Percentiles rank a stretch among this genome's conserved stretches.
Conservation (phyloP, 495 filamentous ascomycete species). For the Trichoderma gamsii region DNA sequence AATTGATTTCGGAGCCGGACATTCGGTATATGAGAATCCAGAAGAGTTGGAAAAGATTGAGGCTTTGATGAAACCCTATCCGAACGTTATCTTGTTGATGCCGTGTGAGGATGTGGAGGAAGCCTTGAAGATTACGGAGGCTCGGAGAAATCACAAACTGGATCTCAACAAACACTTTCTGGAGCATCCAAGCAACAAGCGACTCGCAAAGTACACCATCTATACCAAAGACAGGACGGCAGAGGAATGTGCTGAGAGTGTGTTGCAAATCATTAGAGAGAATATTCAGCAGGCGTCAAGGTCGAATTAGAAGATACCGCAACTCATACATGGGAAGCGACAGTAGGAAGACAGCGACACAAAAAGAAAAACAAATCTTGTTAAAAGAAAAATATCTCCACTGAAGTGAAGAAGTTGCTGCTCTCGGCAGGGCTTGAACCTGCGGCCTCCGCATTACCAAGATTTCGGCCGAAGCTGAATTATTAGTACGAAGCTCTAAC, state of each 20-base stretch:
- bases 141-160: background rate
- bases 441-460: too few relatives aligned
- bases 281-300: background rate
- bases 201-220: background rate
- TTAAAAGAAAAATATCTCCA: too few relatives aligned
- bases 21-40: background rate
- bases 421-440: too few relatives aligned
- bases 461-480: too few relatives aligned
- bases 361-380: too few relatives aligned
- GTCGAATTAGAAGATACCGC: too few relatives aligned
- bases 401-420: too few relatives aligned
- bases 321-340: too few relatives aligned
- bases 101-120: background rate
- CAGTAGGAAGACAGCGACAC: too few relatives aligned
- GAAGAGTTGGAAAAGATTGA: background rate
- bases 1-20: background rate
- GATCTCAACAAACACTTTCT: background rate
- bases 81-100: background rate
- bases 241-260: background rate
- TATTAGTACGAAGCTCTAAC: too few relatives aligned
- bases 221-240: background rate
- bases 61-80: background rate
- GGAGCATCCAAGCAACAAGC: background rate
- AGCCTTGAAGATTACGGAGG: background rate
- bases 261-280: background rate